Base-by-base conservation (phyloP, 75 land plant species). In the Selaginella moellendorffii region DNA sequence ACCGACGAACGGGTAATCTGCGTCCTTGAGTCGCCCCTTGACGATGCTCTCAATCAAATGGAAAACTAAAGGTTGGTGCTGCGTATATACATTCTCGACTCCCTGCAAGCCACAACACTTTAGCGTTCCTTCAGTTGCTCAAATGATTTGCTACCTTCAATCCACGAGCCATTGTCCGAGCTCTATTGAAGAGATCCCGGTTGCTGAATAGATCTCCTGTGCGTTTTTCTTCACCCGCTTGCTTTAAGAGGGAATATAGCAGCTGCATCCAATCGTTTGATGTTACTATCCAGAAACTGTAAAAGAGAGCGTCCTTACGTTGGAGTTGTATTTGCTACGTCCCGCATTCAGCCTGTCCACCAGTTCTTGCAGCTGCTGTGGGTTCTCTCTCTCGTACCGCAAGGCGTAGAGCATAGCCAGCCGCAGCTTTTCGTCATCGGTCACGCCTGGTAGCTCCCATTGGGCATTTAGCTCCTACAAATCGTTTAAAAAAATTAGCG, bases 161-260 rank as follows among this genome's bases (percentile, higher is more conserved):
- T 1, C 99, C 99, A 71, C 97, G 90, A 70, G 99, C 99, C 99
- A 95, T 95, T 68, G 82, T 95, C 18, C 87, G 90, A 31, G 97
- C 99, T 67, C 82, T 83, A 72, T 86, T 95, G 63, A 95, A 63
- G 19, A 95, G 74, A 79, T 95, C 88, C 23, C 97, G 76, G 61
- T 95, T 95, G 12, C 96, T 84, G 73, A 66, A 95, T 26, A 95
- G 68, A 77, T 95, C 99, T 2, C 99, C 99, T 27, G 85, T 90
- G 60, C 99, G 63, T 72, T 86, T 95, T 63, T 95, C 99, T 36
- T 76, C 80, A 26, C 99, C 99, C 26, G 96, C 90, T 69, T 89
- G 99, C 79, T 82, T 86, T 27, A 95, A 52, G 26, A 95, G 79
- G 59, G 93, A 86, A 54, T 89, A 84, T 29, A 90, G 85, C 63